Evolutionary conservation across 2,329 filamentous ascomycete genomes (phyloP), one percentile per base, ranked within the genome.

Genomic region (Phialemonium atrogriseum): DNA sequence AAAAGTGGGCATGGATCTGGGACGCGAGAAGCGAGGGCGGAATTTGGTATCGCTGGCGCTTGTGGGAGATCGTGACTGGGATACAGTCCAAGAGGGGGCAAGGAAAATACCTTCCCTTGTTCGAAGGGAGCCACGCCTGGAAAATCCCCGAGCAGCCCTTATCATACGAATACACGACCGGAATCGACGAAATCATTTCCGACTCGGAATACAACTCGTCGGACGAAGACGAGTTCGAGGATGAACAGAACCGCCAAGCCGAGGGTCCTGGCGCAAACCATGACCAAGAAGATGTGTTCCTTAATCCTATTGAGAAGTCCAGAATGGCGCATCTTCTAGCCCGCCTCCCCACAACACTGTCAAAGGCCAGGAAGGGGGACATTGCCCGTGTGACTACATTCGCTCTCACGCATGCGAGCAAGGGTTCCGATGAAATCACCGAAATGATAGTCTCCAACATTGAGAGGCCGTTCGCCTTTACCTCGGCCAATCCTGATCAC

Each of bases 1-100:
- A 94, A 54, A 87, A 81, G 43, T 96, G 89, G 78, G 83, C 87
- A 0, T 98, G 88, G 84, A 66, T 98, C 5, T 98, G 85, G 80
- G 82, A 96, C 53, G 73, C 87, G 13, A 73, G 79, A 42, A 88
- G 79, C 48, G 66, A 70, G 40, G 87, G 77, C 16, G 89, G 82
- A 11, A 73, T 93, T 11, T 98, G 88, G 72, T 96, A 96, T 55
- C 78, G 91, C 25, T 96, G 86, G 83, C 77, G 85, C 26, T 51
- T 96, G 26, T 95, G 88, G 84, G 79, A 91, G 45, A 70, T 89
- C 7, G 65, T 89, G n/a, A 87, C 83, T 1, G 78, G 79, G 5
- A 67, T 68, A 1, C 62, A 68, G 24, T 50, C 61, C 4, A 58
- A 55, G 11, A 52, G 53, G 10, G 58, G 60, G 4, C 62, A 66